A percentile compares a stretch with the other conserved stretches of the same genome.
Conservation (phyloP, 192 early-diverging fungal genomes). For the Podila clonocystis region DNA sequence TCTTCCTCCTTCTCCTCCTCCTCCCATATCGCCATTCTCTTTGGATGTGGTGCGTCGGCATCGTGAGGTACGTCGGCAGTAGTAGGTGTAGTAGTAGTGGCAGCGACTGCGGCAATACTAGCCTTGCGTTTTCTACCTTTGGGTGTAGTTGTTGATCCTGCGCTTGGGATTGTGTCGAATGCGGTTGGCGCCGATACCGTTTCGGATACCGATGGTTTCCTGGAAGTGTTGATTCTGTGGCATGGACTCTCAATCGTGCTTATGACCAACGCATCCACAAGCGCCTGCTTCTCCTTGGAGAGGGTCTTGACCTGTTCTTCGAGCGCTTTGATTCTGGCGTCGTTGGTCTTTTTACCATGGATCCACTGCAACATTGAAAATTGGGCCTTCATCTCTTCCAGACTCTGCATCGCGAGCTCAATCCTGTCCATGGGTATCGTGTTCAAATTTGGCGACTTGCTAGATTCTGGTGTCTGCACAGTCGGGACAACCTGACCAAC, state of each 20-base stretch:
- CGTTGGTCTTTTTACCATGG: constrained; percentile 3
- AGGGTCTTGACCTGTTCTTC: constrained; percentile 19
- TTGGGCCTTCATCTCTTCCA: constrained; percentile 29
- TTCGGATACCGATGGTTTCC: neutral
- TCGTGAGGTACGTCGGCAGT: neutral
- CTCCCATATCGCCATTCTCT: too few relatives aligned
- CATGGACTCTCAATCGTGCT: neutral
- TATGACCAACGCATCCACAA: neutral
- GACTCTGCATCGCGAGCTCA: constrained; percentile 10
- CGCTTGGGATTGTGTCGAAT: neutral
- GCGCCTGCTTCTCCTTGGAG: constrained; percentile 14
- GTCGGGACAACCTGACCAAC: neutral
- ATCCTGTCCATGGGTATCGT: constrained; percentile 3
- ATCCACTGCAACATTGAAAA: constrained; percentile 25
- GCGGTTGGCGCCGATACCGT: neutral
- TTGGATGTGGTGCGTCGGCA: too few relatives aligned
- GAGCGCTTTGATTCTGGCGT: constrained; percentile 3
- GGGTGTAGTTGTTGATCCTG: neutral
- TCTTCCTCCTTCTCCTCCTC: too few relatives aligned
- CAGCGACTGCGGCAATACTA: neutral
- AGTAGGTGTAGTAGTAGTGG: neutral
- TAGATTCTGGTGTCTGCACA: too few relatives aligned
- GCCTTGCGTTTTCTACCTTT: neutral
- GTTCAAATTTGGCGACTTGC: neutral
- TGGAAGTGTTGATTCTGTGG: too few relatives aligned